phyloP scores from a whole-genome alignment of 331 rosid species.

The Phaseolus coccineus region DNA sequence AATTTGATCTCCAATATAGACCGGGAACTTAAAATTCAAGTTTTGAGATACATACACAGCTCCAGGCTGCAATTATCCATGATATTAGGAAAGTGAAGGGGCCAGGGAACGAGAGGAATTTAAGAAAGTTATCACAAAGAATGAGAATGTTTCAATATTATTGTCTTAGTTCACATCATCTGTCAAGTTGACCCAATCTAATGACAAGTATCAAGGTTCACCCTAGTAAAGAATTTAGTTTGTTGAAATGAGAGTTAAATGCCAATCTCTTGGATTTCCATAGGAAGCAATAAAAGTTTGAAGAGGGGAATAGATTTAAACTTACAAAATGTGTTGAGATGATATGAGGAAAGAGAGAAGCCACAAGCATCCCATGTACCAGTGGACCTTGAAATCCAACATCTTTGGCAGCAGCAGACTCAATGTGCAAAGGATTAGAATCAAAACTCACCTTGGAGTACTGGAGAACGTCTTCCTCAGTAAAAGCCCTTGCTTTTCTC shows the following conservation, averaged over 20 bases:
- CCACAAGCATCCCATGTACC: constrained; percentile 90
- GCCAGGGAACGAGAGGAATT: neutral
- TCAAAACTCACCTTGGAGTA: constrained; percentile 79
- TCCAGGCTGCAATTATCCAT: constrained; percentile 68
- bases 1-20: constrained; percentile 77
- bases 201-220: neutral
- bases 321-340: constrained; percentile 83
- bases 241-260: constrained; percentile 14
- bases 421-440: constrained; percentile 75
- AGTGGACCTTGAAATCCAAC: constrained; percentile 73
- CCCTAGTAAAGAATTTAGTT: neutral
- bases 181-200: constrained; percentile 17
- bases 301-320: constrained; percentile 15
- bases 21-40: constrained; percentile 77
- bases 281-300: neutral
- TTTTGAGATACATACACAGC: constrained; percentile 83
- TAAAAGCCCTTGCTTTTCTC: constrained; percentile 60
- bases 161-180: constrained; percentile 8
- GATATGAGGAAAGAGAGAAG: constrained; percentile 77
- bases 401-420: constrained; percentile 61
- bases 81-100: constrained; percentile 35
- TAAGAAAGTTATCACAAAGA: constrained; percentile 12
- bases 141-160: neutral
- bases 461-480: constrained; percentile 73
- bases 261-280: neutral